Evolutionary conservation across 345 rosid genomes (phyloP).

Genomic region (Salix viminalis): DNA sequence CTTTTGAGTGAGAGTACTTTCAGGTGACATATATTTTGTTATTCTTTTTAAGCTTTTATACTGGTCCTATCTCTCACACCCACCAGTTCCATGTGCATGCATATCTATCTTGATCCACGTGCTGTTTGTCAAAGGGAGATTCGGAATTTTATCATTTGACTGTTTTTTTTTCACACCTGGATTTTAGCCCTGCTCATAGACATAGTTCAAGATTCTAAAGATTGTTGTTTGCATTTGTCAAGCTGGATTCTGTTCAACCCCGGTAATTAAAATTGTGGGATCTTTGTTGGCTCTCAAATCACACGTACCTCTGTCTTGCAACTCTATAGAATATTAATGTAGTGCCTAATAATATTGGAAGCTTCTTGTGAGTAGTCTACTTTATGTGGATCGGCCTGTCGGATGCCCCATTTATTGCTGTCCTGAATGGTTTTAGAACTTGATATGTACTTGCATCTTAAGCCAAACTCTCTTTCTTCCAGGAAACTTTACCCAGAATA

Average conservation of each 20-base stretch:
- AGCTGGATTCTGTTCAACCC: slow-evolving; percentile 5
- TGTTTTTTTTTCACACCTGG: background rate
- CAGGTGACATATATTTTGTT: background rate
- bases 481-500: slow-evolving; percentile 63
- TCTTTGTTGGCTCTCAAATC: slow-evolving; percentile 14
- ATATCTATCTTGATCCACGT: background rate
- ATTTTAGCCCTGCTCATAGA: background rate
- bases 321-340: slow-evolving; percentile 13
- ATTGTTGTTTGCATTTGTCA: background rate
- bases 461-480: slow-evolving; percentile 13
- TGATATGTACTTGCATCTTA: slow-evolving; percentile 7
- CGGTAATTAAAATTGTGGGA: slow-evolving; percentile 3
- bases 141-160: background rate
- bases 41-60: background rate
- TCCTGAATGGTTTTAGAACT: background rate
- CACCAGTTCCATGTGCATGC: background rate
- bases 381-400: too few species aligned
- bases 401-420: background rate
- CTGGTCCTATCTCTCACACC: background rate
- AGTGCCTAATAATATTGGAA: background rate
- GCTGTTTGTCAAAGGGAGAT: background rate
- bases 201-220: background rate
- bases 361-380: background rate
- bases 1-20: background rate
- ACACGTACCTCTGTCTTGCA: slow-evolving; percentile 6